Evolutionary conservation across 2,329 filamentous ascomycete genomes (phyloP), one percentile per base, ranked within the genome.

Genomic region (Neophaeococcomyces aloes): DNA sequence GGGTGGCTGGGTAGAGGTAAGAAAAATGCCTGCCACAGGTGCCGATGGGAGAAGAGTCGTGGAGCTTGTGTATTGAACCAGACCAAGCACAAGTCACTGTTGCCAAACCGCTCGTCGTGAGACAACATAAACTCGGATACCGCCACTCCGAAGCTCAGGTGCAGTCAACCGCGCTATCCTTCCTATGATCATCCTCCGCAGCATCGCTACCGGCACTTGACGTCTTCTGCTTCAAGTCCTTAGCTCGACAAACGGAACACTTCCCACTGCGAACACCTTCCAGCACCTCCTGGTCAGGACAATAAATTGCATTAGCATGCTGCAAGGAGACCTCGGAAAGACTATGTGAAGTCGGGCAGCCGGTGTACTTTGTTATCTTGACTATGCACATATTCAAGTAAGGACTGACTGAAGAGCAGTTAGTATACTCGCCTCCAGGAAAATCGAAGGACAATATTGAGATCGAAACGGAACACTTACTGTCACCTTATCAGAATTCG

Each of bases 1-100:
- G 40, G 78, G 74, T 2, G 87, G 87, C 0, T 81, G 76, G 70
- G 75, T 94, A 61, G 74, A 77, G 47, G 72, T 94, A 0, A 63
- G 61, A 49, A 47, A 43, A 35, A 43, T 54, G 18, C 47, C 52
- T 7, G 45, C 36, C 7, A 44, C 35, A 18, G 48, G 53, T 13
- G 74, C 65, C 56, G 69, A 74, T 18, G 57, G 61, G 7, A 53
- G 56, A 25, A 55, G 55, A 4, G 62, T 68, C 2, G 42, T 70
- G 15, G 63, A 71, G 44, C 41, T 59, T 57, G 53, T 59, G 4
- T 51, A 45, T 25, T 53, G 37, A 44, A 13, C 19, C 5, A 11
- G 33, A 36, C 17, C 23, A 27, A 10, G 5, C 10, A 10, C 10
- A 10, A 27, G 23, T 10, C 23, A 27, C 10, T 27, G 23, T 27